Percentiles rank a stretch among this genome's conserved stretches.
These are phyloP conservation scores for Pestalotiopsis fici DNA, from an alignment of 2,329 filamentous ascomycete genomes.

Conservation along the genomic window DNA sequence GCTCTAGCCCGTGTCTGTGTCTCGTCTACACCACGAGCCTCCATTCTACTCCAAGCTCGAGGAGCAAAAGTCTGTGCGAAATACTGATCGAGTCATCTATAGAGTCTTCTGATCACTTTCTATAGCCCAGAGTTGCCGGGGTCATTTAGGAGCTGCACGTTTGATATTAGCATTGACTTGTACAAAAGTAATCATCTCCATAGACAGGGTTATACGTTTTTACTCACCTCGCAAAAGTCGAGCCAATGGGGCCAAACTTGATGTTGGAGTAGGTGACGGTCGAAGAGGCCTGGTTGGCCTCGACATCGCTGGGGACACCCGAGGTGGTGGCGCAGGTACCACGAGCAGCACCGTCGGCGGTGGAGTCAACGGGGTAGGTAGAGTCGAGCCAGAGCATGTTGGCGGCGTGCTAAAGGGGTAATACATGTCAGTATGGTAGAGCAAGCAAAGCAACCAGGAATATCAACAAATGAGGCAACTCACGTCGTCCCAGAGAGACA, in stretches of 20 bases:
- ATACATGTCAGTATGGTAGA: background rate
- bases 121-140: background rate
- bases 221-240: slow-evolving; percentile 33
- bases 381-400: slow-evolving; percentile 59
- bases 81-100: background rate
- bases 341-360: slow-evolving; percentile 41
- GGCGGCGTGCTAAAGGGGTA: slow-evolving; percentile 15
- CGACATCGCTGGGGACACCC: slow-evolving; percentile 45
- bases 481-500: slow-evolving; percentile 60
- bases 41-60: no score
- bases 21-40: no score
- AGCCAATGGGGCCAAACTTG: slow-evolving; percentile 47
- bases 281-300: slow-evolving; percentile 35
- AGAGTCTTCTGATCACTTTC: background rate
- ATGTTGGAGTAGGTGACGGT: slow-evolving; percentile 50
- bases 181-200: background rate
- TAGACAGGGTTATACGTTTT: background rate
- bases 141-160: background rate
- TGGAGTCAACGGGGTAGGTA: slow-evolving; percentile 47
- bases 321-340: slow-evolving; percentile 47
- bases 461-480: background rate
- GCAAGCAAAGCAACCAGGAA: no score
- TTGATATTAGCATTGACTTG: no score
- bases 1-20: background rate
- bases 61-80: no score